phyloP scores from a whole-genome alignment of 257 asterid genomes.

The Buddleja alternifolia region DNA sequence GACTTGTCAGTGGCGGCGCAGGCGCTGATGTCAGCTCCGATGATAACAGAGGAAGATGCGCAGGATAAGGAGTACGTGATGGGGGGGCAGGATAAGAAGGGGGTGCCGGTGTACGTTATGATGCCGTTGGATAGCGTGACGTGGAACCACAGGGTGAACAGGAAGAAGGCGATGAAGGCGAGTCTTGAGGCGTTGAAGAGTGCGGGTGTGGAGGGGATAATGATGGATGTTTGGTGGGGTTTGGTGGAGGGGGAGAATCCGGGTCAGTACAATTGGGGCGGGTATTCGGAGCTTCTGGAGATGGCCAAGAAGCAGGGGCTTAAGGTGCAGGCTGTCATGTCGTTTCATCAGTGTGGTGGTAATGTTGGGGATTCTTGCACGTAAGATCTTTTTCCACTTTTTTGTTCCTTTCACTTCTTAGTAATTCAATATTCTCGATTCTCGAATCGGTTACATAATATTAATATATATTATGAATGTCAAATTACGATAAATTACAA shows the following conservation, averaged over 20 bases:
- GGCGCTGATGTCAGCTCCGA: constrained; percentile 41
- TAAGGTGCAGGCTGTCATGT: constrained; percentile 98
- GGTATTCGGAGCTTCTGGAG: constrained; percentile 79
- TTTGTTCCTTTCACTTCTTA: background rate
- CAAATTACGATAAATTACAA: too few species aligned
- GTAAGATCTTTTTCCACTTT: constrained; percentile 40
- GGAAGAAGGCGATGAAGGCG: constrained; percentile 71
- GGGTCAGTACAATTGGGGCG: constrained; percentile 88
- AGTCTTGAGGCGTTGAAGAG: constrained; percentile 71
- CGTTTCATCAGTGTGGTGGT: constrained; percentile 99
- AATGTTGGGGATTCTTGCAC: constrained; percentile 97
- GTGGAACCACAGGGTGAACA: constrained; percentile 54
- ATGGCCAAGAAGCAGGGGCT: constrained; percentile 93
- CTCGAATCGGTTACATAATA: too few species aligned
- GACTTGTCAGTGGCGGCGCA: constrained; percentile 64
- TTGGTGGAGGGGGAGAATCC: constrained; percentile 83
- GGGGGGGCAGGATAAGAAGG: constrained; percentile 28
- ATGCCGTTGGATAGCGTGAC: constrained; percentile 75
- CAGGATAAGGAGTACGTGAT: constrained; percentile 6
- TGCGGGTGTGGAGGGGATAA: constrained; percentile 67
- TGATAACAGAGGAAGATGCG: background rate
- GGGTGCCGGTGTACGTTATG: constrained; percentile 74
- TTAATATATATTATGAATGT: too few species aligned
- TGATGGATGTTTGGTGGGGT: constrained; percentile 99
- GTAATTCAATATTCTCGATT: too few species aligned